Conservation (phyloP, 495 filamentous ascomycete species). For the Xeromyces bisporus region DNA sequence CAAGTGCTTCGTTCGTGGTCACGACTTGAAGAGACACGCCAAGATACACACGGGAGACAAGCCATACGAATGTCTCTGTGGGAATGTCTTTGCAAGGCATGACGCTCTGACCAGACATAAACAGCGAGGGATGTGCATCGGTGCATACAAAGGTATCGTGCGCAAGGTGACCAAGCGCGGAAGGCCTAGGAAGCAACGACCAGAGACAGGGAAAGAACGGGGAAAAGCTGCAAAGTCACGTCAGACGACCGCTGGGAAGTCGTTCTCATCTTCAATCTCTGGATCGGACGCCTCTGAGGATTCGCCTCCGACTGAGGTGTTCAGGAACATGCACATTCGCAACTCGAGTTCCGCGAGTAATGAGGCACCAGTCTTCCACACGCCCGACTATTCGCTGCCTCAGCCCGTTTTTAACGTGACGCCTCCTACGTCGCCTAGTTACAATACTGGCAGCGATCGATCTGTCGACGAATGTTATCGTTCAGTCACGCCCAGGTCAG, state of each 20-base stretch:
- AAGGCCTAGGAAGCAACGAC: conserved; percentile 45
- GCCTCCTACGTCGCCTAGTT: conserved; percentile 31
- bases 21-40: conserved; percentile 90
- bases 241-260: conserved; percentile 27
- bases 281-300: conserved; percentile 15
- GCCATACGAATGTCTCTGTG: conserved; percentile 80
- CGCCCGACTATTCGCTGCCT: conserved; percentile 26
- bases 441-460: conserved; percentile 25
- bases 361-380: conserved; percentile 21
- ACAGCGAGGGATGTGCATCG: conserved; percentile 87
- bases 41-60: conserved; percentile 93
- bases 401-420: conserved; percentile 28
- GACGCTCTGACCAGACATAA: conserved; percentile 89
- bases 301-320: conserved; percentile 18
- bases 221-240: conserved; percentile 41
- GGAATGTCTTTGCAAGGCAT: conserved; percentile 78
- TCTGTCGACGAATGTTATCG: conserved; percentile 29
- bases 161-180: conserved; percentile 53
- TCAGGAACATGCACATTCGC: conserved; percentile 29
- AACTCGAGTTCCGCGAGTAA: conserved; percentile 24
- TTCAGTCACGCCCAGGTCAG: conserved; percentile 27
- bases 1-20: conserved; percentile 90
- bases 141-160: conserved; percentile 70
- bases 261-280: conserved; percentile 17
- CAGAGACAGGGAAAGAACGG: conserved; percentile 47